Evolutionary conservation across 1,284 basidiomycete species (phyloP).

Genomic region (Leucocoprinus gongylophorus): DNA sequence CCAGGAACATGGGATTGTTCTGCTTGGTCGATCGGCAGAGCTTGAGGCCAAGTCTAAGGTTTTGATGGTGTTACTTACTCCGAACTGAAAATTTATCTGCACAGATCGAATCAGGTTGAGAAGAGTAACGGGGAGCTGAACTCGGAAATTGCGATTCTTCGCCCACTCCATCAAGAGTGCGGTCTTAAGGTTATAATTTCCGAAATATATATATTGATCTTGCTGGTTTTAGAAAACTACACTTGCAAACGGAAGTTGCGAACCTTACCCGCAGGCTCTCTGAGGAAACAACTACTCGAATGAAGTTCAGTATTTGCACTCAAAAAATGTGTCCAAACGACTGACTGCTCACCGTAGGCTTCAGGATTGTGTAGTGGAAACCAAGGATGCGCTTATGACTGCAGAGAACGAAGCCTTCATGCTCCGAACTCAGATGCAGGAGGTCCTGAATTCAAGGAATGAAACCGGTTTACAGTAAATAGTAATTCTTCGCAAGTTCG

Average conservation of each 20-base stretch:
- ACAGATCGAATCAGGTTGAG: neutral
- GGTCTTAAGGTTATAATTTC: neutral
- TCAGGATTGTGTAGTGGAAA: neutral
- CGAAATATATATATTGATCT: neutral
- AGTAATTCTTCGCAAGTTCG: neutral
- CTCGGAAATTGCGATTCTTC: neutral
- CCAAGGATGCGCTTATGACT: conserved; percentile 5
- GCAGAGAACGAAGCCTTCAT: conserved; percentile 7
- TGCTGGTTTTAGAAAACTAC: neutral
- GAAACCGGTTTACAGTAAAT: conserved; percentile 4
- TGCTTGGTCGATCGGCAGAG: conserved; percentile 18
- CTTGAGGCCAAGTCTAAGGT: conserved; percentile 11
- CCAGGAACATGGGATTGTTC: conserved; percentile 26
- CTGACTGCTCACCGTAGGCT: neutral
- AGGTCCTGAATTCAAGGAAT: conserved; percentile 1
- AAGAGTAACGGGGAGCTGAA: neutral
- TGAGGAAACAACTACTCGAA: conserved; percentile 3
- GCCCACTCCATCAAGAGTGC: conserved; percentile 2
- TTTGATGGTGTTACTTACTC: neutral
- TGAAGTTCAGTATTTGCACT: neutral
- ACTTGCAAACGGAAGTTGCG: conserved; percentile 1
- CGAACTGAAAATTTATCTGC: neutral
- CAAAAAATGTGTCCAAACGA: neutral
- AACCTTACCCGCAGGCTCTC: neutral
- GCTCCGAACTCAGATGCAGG: conserved; percentile 5